These are phyloP conservation scores for Blepharisma stoltei DNA, from an alignment of 73 alveolate species.

Conservation along the genomic window DNA sequence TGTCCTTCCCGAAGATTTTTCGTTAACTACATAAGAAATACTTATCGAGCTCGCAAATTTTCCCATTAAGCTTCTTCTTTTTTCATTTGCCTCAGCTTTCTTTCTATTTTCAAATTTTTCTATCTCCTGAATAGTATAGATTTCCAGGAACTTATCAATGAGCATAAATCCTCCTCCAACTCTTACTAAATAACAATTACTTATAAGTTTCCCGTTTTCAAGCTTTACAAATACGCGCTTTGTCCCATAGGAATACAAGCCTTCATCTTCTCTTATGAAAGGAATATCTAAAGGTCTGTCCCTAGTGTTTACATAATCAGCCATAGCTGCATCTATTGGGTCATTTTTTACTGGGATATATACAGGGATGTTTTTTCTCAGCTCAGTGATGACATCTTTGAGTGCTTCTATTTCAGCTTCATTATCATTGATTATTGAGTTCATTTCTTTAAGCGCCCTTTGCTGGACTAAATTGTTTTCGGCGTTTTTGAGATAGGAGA, in stretches of 20 bases:
- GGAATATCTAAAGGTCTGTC: conserved; percentile 63
- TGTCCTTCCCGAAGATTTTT: not conserved
- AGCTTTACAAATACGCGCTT: conserved; percentile 59
- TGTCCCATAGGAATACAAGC: conserved; percentile 58
- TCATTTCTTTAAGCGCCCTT: conserved; percentile 47
- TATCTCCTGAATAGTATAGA: conserved; percentile 56
- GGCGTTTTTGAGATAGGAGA: conserved; percentile 47
- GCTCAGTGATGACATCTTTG: conserved; percentile 53
- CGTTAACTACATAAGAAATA: not conserved
- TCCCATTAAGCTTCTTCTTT: conserved; percentile 49
- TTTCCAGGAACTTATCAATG: conserved; percentile 62
- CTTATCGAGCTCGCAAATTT: conserved; percentile 4
- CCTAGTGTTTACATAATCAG: conserved; percentile 51
- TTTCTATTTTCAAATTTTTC: conserved; percentile 56
- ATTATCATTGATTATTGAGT: conserved; percentile 45
- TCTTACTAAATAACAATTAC: conserved; percentile 42
- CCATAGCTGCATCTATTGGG: conserved; percentile 54
- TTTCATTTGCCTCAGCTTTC: conserved; percentile 16
- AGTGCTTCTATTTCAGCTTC: conserved; percentile 57
- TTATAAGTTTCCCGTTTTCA: conserved; percentile 62
- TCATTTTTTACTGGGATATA: conserved; percentile 66
- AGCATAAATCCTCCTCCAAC: conserved; percentile 69
- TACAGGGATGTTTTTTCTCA: conserved; percentile 51
- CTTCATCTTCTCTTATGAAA: conserved; percentile 68
- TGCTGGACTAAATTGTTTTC: conserved; percentile 50